A percentile compares a stretch with the other conserved stretches of the same genome.
Evolutionary conservation across 2,329 filamentous ascomycete species (phyloP).

Genomic region (Colletotrichum falcatum): DNA sequence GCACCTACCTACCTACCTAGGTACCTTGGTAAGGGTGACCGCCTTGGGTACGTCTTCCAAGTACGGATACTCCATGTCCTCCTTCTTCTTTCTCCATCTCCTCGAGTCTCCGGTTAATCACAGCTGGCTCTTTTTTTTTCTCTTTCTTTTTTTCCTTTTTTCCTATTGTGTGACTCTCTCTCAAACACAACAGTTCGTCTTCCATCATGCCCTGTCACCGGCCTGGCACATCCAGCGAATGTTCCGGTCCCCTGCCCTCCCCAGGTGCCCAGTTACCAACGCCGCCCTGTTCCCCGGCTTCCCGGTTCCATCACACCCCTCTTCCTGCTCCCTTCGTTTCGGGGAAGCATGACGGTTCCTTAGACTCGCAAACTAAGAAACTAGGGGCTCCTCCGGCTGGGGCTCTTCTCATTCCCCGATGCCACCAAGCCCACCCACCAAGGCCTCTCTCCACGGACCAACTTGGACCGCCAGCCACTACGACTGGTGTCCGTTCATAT

Average conservation of each 20-base stretch:
- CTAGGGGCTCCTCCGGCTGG: slow-evolving; percentile 36
- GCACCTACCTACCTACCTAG: too few species aligned
- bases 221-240: neutral
- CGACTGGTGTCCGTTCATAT: slow-evolving; percentile 14
- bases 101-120: slow-evolving; percentile 1
- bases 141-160: neutral
- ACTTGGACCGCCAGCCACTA: slow-evolving; percentile 20
- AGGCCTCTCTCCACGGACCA: slow-evolving; percentile 23
- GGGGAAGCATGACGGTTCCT: slow-evolving; percentile 38
- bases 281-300: slow-evolving; percentile 33
- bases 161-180: neutral
- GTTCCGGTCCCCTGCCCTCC: too few species aligned
- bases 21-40: too few species aligned
- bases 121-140: neutral
- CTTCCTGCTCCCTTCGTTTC: slow-evolving; percentile 36
- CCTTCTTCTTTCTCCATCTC: slow-evolving; percentile 13
- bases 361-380: slow-evolving; percentile 30
- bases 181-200: neutral
- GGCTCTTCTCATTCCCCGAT: slow-evolving; percentile 34
- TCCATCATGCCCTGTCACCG: neutral
- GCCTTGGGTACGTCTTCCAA: too few species aligned
- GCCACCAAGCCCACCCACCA: slow-evolving; percentile 22
- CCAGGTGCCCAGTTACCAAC: slow-evolving; percentile 6
- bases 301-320: slow-evolving; percentile 34
- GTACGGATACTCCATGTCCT: too few species aligned